These are phyloP conservation scores for Aspergillus indologenus DNA, from an alignment of 495 filamentous ascomycete genomes.

Conservation along the genomic window DNA sequence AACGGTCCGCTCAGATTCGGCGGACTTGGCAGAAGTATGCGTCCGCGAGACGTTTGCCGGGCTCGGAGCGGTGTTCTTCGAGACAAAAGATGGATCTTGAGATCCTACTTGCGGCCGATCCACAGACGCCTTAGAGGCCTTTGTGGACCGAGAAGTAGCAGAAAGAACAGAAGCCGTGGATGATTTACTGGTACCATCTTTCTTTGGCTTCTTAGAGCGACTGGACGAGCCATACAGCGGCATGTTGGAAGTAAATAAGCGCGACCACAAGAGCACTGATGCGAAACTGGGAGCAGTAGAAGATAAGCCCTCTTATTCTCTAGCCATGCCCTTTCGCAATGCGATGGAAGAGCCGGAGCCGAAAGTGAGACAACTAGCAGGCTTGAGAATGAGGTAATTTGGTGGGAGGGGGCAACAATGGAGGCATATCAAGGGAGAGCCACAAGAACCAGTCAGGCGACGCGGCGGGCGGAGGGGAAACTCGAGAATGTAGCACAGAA, in stretches of 20 bases:
- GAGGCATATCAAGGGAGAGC: conserved; percentile 22
- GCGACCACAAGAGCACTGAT: conserved; percentile 9
- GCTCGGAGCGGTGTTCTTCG: conserved; percentile 20
- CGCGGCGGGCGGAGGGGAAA: conserved; percentile 8
- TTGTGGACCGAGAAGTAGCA: conserved; percentile 15
- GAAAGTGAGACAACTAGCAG: conserved; percentile 8
- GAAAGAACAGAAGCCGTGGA: conserved; percentile 32
- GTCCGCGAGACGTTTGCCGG: conserved; percentile 14
- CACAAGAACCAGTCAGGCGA: conserved; percentile 5
- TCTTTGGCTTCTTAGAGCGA: conserved; percentile 32
- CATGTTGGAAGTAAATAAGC: conserved; percentile 24
- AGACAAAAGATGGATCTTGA: conserved; percentile 11
- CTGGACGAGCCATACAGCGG: conserved; percentile 27
- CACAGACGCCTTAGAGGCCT: conserved; percentile 21
- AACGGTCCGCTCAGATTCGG: conserved; percentile 22
- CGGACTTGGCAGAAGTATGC: conserved; percentile 15
- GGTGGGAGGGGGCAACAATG: conserved; percentile 12
- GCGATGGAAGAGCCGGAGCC: conserved; percentile 13
- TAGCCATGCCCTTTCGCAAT: conserved; percentile 19
- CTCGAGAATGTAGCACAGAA: conserved; percentile 24
- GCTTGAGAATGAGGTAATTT: not conserved
- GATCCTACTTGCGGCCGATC: conserved; percentile 22
- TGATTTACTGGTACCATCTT: conserved; percentile 30
- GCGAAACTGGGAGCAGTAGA: conserved; percentile 5
- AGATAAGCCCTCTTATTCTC: conserved; percentile 5